Percentiles rank a stretch among this genome's conserved stretches.
phyloP scores from a whole-genome alignment of 257 asterid species.

The Primulina huaijiensis region DNA sequence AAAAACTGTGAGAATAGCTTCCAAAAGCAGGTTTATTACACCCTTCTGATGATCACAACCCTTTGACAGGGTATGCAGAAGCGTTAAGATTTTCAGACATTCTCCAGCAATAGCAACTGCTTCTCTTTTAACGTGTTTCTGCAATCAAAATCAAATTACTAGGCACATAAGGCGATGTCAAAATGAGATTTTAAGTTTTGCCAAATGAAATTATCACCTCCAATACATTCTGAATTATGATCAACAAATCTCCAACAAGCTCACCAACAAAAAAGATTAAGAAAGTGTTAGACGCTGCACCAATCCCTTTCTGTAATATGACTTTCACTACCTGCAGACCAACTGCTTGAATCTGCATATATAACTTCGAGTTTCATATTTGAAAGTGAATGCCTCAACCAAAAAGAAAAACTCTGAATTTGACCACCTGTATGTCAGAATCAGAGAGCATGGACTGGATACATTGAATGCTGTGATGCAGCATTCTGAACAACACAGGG shows the following conservation, averaged over 20 bases:
- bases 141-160: constrained; percentile 37
- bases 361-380: constrained; percentile 21
- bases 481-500: constrained; percentile 42
- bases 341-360: constrained; percentile 71
- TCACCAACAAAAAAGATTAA: constrained; percentile 76
- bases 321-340: constrained; percentile 82
- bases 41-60: constrained; percentile 58
- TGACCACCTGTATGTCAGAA: constrained; percentile 65
- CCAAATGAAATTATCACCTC: constrained; percentile 41
- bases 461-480: constrained; percentile 59
- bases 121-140: constrained; percentile 67
- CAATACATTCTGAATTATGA: constrained; percentile 43
- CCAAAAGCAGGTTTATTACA: constrained; percentile 68
- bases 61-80: constrained; percentile 66
- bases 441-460: constrained; percentile 54
- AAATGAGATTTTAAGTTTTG: background rate
- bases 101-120: constrained; percentile 75
- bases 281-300: constrained; percentile 44
- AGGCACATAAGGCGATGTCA: constrained; percentile 25
- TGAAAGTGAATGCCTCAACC: constrained; percentile 17
- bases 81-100: constrained; percentile 76
- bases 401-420: no score
- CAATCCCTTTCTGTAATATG: constrained; percentile 59
- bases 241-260: constrained; percentile 58
- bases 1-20: constrained; percentile 69